Base-by-base conservation (phyloP, 257 asterid species). In the Solanum pimpinellifolium region DNA sequence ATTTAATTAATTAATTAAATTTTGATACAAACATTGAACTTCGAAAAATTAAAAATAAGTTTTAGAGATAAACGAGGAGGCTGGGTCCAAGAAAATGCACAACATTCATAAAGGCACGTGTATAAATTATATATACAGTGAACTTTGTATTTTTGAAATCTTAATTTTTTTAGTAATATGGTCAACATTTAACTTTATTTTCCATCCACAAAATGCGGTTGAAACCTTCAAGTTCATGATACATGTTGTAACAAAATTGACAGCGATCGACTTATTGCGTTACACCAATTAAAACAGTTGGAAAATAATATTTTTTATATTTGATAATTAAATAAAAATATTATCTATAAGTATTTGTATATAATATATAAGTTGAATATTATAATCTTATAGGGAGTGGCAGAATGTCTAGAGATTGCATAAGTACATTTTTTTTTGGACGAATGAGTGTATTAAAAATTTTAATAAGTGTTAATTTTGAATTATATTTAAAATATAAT, bases 121-220 rank as follows among this genome's bases (percentile, higher is more conserved):
- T 82, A 20, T 56, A 47, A 83, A 68, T 87, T 70, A 83, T 74
- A 83, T 74, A 87, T 80, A 25, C 31, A 88, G 86, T 85, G 59
- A 82, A 56, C 4, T 29, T 29, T 66, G 13, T 72, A 25, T 72
- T 62, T 83, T n/a, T 39, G 62, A 65, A 29, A 8, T 47, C 18
- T 62, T 68, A 37, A 21, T 9, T 41, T 9, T 41, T 77, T 77
- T 41, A n/a, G 35, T 44, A 41, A 35, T 74, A 21, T 33, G 20
- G 47, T 66, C 46, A 44, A 39, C 35, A 23, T 39, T 42, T 31
- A 16, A 11, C 77, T 47, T 15, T 73, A 1, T 25, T 84, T 65
- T 41, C 29, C 77, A 46, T 70, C 75, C 87, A 84, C 59, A 77
- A 84, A 62, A 84, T 44, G 75, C 10, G 20, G 52, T 7, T 46